phyloP scores from a whole-genome alignment of 345 rosid genomes.

The Kandelia obovata region DNA sequence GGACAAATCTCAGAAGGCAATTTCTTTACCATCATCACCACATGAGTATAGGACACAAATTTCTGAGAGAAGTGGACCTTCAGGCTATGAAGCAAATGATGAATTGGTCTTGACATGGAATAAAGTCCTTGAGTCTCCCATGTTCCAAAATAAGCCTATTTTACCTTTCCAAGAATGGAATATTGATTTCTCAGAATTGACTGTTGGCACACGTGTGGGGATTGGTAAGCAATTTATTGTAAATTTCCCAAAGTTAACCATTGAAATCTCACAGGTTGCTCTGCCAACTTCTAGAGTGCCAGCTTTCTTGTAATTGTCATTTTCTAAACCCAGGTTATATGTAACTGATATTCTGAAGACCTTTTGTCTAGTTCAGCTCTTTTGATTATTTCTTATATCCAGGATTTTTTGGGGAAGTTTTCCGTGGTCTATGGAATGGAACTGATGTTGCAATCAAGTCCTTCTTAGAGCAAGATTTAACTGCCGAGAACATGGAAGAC shows the following conservation, averaged over 20 bases:
- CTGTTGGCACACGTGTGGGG: conserved; percentile 94
- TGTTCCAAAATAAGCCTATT: conserved; percentile 67
- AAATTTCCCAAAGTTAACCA: not conserved
- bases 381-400: not conserved
- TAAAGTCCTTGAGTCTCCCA: conserved; percentile 78
- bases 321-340: not conserved
- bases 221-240: conserved; percentile 54
- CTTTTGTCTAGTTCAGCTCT: not conserved
- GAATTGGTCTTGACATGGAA: conserved; percentile 68
- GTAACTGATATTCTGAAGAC: not conserved
- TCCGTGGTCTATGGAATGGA: conserved; percentile 96
- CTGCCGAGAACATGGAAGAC: conserved; percentile 95
- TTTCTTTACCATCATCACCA: conserved; percentile 92
- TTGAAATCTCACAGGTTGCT: not conserved
- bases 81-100: conserved; percentile 39
- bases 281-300: conserved; percentile 3
- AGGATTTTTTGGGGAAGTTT: conserved; percentile 98
- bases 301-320: too few species aligned
- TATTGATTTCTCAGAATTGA: conserved; percentile 89
- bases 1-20: conserved; percentile 78
- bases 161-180: conserved; percentile 86
- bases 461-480: conserved; percentile 94
- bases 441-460: conserved; percentile 96
- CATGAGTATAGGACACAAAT: conserved; percentile 63
- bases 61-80: conserved; percentile 50